Percentiles rank a stretch among this genome's conserved stretches.
phyloP scores from a whole-genome alignment of 148 eudicot genomes.

The Simmondsia chinensis region DNA sequence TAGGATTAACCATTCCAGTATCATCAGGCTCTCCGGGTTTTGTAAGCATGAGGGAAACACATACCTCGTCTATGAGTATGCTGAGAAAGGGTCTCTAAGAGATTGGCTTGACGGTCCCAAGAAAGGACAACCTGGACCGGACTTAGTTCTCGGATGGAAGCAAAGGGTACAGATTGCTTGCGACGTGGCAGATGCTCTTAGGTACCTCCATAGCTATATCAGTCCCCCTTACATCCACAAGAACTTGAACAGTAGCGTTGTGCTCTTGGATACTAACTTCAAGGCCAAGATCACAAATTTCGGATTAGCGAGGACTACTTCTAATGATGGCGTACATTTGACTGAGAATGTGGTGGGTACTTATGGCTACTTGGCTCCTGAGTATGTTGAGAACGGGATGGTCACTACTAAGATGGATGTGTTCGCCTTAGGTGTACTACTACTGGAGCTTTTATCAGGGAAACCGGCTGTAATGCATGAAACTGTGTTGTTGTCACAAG shows the following conservation, averaged over 20 bases:
- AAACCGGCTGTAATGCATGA: constrained; percentile 41
- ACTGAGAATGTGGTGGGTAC: constrained; percentile 80
- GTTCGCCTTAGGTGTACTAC: constrained; percentile 57
- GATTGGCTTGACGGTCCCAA: constrained; percentile 31
- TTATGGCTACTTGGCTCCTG: constrained; percentile 73
- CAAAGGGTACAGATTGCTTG: constrained; percentile 66
- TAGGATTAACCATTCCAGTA: constrained; percentile 61
- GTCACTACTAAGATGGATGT: constrained; percentile 69
- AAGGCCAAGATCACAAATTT: constrained; percentile 65
- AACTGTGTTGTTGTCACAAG: not conserved
- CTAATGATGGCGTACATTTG: constrained; percentile 28
- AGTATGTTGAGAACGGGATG: constrained; percentile 67
- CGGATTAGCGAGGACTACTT: constrained; percentile 49
- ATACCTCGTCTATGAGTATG: constrained; percentile 70
- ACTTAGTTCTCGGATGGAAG: constrained; percentile 57
- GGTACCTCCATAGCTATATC: constrained; percentile 69
- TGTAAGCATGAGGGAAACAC: constrained; percentile 61
- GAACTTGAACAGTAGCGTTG: constrained; percentile 61
- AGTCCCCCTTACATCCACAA: constrained; percentile 80
- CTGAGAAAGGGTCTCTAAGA: constrained; percentile 52
- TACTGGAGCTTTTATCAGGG: constrained; percentile 67
- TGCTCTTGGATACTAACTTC: constrained; percentile 40
- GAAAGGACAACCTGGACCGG: constrained; percentile 9
- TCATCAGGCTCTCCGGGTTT: constrained; percentile 58
- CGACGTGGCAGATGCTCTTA: constrained; percentile 54